A percentile compares a stretch with the other conserved stretches of the same genome.
These are phyloP conservation scores for Nymphaea colorata DNA, from an alignment of 164 flowering plant genomes.

Conservation along the genomic window DNA sequence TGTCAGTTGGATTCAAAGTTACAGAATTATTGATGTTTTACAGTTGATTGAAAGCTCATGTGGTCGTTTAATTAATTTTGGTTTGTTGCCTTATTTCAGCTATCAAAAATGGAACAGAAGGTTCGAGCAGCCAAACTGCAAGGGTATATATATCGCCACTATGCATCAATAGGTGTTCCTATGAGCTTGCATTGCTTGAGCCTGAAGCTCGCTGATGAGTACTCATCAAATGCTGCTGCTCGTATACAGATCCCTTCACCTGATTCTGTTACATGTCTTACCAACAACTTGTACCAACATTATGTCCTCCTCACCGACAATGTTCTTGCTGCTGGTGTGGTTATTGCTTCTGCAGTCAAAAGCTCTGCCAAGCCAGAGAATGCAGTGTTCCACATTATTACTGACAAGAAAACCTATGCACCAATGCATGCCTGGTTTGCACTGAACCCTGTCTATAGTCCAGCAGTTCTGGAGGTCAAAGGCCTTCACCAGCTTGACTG, in stretches of 20 bases:
- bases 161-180: slow-evolving; percentile 66
- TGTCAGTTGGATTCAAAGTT: too few species aligned
- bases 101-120: slow-evolving; percentile 40
- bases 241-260: slow-evolving; percentile 51
- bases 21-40: too few species aligned
- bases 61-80: too few species aligned
- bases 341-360: slow-evolving; percentile 38
- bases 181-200: slow-evolving; percentile 54
- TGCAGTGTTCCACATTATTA: slow-evolving; percentile 58
- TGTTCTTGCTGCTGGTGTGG: slow-evolving; percentile 66
- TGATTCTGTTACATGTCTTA: slow-evolving; percentile 35
- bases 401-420: slow-evolving; percentile 72
- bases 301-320: slow-evolving; percentile 60
- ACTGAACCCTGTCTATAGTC: slow-evolving; percentile 19
- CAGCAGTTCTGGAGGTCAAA: slow-evolving; percentile 62
- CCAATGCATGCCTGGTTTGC: slow-evolving; percentile 88
- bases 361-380: slow-evolving; percentile 37
- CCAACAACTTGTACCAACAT: slow-evolving; percentile 44
- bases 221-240: slow-evolving; percentile 52
- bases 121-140: slow-evolving; percentile 34
- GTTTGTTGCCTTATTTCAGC: slow-evolving; percentile 16
- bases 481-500: slow-evolving; percentile 72
- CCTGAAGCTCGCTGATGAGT: slow-evolving; percentile 55
- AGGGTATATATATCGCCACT: slow-evolving; percentile 44
- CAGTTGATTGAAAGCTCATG: too few species aligned